These are phyloP conservation scores for Raffaelea ambrosiae DNA, from an alignment of 2,329 filamentous ascomycete genomes.

Conservation along the genomic window DNA sequence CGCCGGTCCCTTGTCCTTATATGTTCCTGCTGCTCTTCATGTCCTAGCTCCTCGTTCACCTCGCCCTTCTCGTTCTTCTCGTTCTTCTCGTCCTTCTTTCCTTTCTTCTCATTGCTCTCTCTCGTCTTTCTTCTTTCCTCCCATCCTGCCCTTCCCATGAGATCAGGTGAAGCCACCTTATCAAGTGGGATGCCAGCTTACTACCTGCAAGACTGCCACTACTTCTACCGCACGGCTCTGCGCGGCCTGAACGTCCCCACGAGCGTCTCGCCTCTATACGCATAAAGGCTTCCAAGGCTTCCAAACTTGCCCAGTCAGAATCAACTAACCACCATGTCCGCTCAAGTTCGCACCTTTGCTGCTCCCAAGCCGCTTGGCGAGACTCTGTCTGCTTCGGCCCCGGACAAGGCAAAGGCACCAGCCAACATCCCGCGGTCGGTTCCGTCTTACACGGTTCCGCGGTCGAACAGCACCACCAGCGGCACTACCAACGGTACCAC, in stretches of 20 bases:
- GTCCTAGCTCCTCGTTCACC: background rate
- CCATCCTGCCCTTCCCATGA: background rate
- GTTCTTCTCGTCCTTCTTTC: background rate
- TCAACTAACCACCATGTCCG: conserved; percentile 47
- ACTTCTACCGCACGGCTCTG: conserved; percentile 85
- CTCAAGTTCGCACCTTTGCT: conserved; percentile 59
- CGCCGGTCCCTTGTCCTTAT: background rate
- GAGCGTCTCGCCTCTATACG: conserved; percentile 66
- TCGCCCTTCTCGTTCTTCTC: no score
- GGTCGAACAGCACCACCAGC: conserved; percentile 18
- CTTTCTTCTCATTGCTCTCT: background rate
- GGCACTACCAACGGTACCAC: conserved; percentile 16
- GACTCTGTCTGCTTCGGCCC: conserved; percentile 46
- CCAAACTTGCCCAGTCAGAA: background rate
- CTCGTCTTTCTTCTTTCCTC: background rate
- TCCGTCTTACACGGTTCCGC: conserved; percentile 18
- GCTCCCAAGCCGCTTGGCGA: conserved; percentile 66
- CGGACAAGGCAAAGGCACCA: conserved; percentile 11
- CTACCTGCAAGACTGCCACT: conserved; percentile 80
- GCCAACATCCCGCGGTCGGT: conserved; percentile 31
- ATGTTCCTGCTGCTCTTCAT: background rate
- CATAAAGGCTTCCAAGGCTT: no score
- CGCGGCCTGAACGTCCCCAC: conserved; percentile 79
- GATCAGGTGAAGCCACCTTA: background rate
- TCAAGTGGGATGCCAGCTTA: conserved; percentile 66